These are phyloP conservation scores for Chlamydomonas sp. DNA, from an alignment of 139 green algal genomes.

Conservation along the genomic window DNA sequence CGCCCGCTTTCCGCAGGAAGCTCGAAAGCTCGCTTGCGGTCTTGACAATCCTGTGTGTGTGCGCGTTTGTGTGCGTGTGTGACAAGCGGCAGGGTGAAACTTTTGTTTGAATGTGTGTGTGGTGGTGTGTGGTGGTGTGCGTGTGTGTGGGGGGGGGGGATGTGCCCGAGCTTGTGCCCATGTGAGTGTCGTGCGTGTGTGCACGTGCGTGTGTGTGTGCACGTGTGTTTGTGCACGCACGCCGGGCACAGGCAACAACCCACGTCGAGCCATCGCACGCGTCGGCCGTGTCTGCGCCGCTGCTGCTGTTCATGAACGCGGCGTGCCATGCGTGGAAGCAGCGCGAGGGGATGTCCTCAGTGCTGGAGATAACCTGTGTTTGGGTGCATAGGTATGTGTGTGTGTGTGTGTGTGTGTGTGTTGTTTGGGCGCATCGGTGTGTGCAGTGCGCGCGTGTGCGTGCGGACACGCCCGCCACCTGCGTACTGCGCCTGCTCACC, in stretches of 20 bases:
- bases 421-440: too few relatives aligned
- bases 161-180: not conserved
- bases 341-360: constrained; percentile 34
- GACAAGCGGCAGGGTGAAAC: too few relatives aligned
- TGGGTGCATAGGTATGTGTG: too few relatives aligned
- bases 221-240: constrained; percentile 29
- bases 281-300: constrained; percentile 27
- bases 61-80: too few relatives aligned
- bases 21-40: constrained; percentile 21
- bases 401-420: too few relatives aligned
- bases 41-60: constrained; percentile 38
- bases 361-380: constrained; percentile 27
- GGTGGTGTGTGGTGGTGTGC: not conserved
- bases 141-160: not conserved
- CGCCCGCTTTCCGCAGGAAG: constrained; percentile 27
- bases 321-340: constrained; percentile 30
- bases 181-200: constrained; percentile 1
- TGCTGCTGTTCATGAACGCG: constrained; percentile 24
- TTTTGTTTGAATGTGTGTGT: not conserved
- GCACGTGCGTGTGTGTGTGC: constrained; percentile 26
- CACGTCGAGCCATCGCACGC: constrained; percentile 30
- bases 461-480: too few relatives aligned
- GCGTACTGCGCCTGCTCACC: not conserved
- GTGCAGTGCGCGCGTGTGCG: too few relatives aligned
- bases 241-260: constrained; percentile 15